Evolutionary conservation across 1,139 yeast genomes (phyloP).

Genomic region (Taphrina confusa): DNA sequence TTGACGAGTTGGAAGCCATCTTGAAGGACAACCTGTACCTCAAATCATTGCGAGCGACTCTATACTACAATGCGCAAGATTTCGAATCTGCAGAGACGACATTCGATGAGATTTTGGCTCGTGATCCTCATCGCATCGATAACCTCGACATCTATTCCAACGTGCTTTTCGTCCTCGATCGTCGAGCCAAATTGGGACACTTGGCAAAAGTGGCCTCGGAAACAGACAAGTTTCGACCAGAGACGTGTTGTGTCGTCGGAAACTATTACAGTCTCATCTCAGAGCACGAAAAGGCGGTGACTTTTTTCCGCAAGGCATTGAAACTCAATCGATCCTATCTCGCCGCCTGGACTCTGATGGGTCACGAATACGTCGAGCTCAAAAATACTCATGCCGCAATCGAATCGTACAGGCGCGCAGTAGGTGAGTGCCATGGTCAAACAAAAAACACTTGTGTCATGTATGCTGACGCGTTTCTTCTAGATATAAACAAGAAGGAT

Average conservation of each 20-base stretch:
- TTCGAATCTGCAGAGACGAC: slow-evolving; percentile 75
- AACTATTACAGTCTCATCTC: slow-evolving; percentile 89
- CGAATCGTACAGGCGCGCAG: slow-evolving; percentile 90
- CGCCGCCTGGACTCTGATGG: slow-evolving; percentile 98
- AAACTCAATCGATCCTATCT: slow-evolving; percentile 76
- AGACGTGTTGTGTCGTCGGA: slow-evolving; percentile 91
- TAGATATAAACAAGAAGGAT: slow-evolving; percentile 78
- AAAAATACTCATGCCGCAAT: slow-evolving; percentile 97
- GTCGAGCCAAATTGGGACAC: slow-evolving; percentile 76
- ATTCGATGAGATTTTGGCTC: slow-evolving; percentile 69
- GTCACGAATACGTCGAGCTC: slow-evolving; percentile 95
- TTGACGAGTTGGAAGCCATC: slow-evolving; percentile 53
- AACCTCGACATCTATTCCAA: slow-evolving; percentile 91
- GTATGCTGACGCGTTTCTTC: background rate
- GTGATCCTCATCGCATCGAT: slow-evolving; percentile 87
- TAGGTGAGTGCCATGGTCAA: slow-evolving; percentile 45
- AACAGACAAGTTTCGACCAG: slow-evolving; percentile 86
- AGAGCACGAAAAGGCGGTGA: slow-evolving; percentile 92
- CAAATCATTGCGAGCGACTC: slow-evolving; percentile 75
- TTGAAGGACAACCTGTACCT: slow-evolving; percentile 76
- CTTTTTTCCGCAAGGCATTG: slow-evolving; percentile 87
- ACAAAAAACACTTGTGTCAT: background rate
- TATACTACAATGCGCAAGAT: slow-evolving; percentile 70
- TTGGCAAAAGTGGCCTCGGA: slow-evolving; percentile 82
- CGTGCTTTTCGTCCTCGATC: slow-evolving; percentile 91